phyloP scores from a whole-genome alignment of 1,284 basidiomycete species.

The Cryptococcus sp. region DNA sequence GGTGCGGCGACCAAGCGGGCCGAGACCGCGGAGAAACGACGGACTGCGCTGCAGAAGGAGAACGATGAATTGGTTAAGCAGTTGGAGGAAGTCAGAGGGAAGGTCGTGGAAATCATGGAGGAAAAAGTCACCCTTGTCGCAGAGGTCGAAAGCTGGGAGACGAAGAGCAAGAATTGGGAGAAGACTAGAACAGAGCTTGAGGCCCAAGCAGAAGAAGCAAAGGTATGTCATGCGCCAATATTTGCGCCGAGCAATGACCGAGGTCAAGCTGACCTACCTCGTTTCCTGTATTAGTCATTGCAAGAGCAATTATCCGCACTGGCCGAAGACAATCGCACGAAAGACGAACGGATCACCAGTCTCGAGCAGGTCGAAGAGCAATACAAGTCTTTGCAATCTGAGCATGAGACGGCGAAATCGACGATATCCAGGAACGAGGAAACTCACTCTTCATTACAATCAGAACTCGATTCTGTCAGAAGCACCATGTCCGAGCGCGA shows the following conservation, averaged over 20 bases:
- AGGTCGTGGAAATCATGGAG: constrained; percentile 48
- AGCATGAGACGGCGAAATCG: constrained; percentile 5
- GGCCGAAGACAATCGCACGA: constrained; percentile 19
- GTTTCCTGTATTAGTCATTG: constrained; percentile 5
- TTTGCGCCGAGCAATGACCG: not conserved
- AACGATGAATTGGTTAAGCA: constrained; percentile 51
- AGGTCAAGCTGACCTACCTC: not conserved
- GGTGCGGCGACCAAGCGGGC: constrained; percentile 34
- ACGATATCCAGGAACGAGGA: constrained; percentile 1
- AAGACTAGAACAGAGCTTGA: constrained; percentile 30
- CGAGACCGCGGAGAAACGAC: constrained; percentile 46
- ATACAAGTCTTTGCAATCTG: not conserved
- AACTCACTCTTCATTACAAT: not conserved
- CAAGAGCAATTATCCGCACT: constrained; percentile 21
- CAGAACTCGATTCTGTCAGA: not conserved
- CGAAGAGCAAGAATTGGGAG: constrained; percentile 34
- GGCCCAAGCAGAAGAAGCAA: constrained; percentile 23
- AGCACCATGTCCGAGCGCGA: too few species aligned
- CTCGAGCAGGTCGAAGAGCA: constrained; percentile 4
- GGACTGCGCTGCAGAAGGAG: constrained; percentile 45
- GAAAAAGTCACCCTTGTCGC: constrained; percentile 47
- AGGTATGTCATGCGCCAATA: constrained; percentile 19
- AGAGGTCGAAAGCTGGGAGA: constrained; percentile 35
- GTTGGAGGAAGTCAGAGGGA: constrained; percentile 50
- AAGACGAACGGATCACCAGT: constrained; percentile 9